Conservation (phyloP, 495 filamentous ascomycete species). For the Parachaetomium inaequale region DNA sequence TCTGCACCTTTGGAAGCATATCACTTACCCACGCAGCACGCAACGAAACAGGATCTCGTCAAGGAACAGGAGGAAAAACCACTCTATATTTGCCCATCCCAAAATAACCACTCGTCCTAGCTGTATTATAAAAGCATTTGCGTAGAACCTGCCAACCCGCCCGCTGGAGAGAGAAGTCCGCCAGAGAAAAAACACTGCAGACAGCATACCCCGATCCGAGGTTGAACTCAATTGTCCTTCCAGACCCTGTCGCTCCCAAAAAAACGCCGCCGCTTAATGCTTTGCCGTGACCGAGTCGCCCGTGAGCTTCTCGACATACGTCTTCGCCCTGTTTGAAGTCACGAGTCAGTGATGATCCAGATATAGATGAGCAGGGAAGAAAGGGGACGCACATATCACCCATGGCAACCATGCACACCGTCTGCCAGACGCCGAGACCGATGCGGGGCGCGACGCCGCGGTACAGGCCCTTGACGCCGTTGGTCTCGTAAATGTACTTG, state of each 20-base stretch:
- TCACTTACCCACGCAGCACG: background rate
- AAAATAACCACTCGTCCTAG: background rate
- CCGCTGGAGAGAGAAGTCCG: background rate
- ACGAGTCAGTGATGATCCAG: background rate
- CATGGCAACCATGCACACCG: slow-evolving; percentile 98
- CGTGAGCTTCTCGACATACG: slow-evolving; percentile 94
- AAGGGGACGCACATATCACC: slow-evolving; percentile 86
- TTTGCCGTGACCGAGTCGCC: slow-evolving; percentile 93
- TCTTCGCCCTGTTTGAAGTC: slow-evolving; percentile 84
- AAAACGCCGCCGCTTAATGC: slow-evolving; percentile 62
- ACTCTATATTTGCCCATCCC: slow-evolving; percentile 12
- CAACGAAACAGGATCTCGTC: background rate
- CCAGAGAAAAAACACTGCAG: background rate
- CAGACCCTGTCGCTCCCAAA: slow-evolving; percentile 22
- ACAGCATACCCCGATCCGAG: background rate
- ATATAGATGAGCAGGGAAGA: background rate
- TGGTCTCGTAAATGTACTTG: slow-evolving; percentile 85
- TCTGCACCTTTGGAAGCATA: background rate
- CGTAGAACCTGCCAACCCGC: background rate
- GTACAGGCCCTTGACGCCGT: slow-evolving; percentile 91
- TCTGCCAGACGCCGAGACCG: slow-evolving; percentile 97
- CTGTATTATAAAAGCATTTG: slow-evolving; percentile 5
- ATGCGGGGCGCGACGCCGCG: slow-evolving; percentile 92
- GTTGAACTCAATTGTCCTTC: background rate
- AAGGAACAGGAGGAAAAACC: background rate